Conservation (phyloP, 768 basidiomycete genomes). For the Auriscalpium microsporum region DNA sequence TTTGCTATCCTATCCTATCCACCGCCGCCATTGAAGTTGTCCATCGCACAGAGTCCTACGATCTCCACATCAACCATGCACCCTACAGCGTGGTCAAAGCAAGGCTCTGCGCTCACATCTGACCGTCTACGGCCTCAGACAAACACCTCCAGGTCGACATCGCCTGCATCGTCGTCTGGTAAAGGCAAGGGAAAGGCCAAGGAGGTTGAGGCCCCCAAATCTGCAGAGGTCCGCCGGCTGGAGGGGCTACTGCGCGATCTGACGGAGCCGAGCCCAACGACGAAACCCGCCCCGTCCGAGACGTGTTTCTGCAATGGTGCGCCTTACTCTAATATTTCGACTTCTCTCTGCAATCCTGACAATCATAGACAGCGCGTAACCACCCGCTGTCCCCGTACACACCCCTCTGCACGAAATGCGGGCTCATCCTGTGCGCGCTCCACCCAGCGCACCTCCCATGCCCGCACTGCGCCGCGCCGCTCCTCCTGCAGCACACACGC, state of each 20-base stretch:
- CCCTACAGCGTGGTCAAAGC: neutral
- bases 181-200: slow-evolving; percentile 6
- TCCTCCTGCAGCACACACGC: slow-evolving; percentile 1
- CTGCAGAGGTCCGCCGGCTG: slow-evolving; percentile 7
- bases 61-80: neutral
- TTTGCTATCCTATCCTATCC: too few species aligned
- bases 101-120: neutral
- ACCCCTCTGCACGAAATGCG: slow-evolving; percentile 11
- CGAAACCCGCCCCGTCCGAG: neutral
- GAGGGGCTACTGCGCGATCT: slow-evolving; percentile 9
- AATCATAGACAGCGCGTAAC: slow-evolving; percentile 1
- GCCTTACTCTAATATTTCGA: neutral
- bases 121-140: neutral
- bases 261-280: neutral
- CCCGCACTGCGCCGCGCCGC: slow-evolving; percentile 4
- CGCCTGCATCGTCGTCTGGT: neutral
- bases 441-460: slow-evolving; percentile 7
- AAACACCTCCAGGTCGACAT: neutral
- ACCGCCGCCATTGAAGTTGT: too few species aligned
- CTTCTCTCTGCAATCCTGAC: neutral
- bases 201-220: slow-evolving; percentile 2
- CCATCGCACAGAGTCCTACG: too few species aligned
- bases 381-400: slow-evolving; percentile 11
- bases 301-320: slow-evolving; percentile 15
- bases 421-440: slow-evolving; percentile 11